A percentile compares a stretch with the other conserved stretches of the same genome.
Evolutionary conservation across 2,329 filamentous ascomycete species (phyloP).

Genomic region (Verticillium longisporum): DNA sequence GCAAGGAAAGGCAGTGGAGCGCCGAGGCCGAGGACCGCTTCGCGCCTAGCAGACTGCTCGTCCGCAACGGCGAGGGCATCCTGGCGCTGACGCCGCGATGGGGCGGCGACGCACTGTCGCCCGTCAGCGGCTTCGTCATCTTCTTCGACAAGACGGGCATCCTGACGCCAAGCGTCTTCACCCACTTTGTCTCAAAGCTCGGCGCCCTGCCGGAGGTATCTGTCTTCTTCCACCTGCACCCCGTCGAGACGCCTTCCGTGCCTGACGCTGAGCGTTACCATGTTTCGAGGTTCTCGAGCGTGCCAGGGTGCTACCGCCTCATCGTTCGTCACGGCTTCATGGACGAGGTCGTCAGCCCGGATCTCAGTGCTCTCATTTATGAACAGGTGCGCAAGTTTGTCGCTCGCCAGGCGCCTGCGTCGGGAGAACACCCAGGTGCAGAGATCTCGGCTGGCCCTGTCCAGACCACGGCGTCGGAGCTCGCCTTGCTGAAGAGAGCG

Average conservation of each 20-base stretch:
- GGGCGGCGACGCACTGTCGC: slow-evolving; percentile 28
- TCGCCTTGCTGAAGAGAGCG: slow-evolving; percentile 36
- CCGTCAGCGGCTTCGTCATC: slow-evolving; percentile 49
- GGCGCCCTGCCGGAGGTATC: slow-evolving; percentile 58
- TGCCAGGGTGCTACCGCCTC: slow-evolving; percentile 62
- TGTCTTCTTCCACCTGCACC: slow-evolving; percentile 69
- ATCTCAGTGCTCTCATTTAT: slow-evolving; percentile 53
- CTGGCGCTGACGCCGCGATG: slow-evolving; percentile 20
- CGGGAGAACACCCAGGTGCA: slow-evolving; percentile 3
- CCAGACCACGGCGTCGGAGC: slow-evolving; percentile 25
- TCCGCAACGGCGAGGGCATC: slow-evolving; percentile 15
- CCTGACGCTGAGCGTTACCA: slow-evolving; percentile 39
- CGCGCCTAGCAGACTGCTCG: slow-evolving; percentile 33
- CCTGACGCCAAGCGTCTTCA: slow-evolving; percentile 61
- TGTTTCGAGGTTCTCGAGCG: slow-evolving; percentile 30
- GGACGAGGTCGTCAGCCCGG: slow-evolving; percentile 61
- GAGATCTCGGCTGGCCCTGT: slow-evolving; percentile 2
- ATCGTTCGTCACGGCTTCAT: slow-evolving; percentile 67
- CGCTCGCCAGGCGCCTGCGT: slow-evolving; percentile 21
- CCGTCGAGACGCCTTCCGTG: slow-evolving; percentile 52
- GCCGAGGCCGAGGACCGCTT: slow-evolving; percentile 59
- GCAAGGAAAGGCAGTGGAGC: slow-evolving; percentile 71
- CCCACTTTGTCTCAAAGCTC: slow-evolving; percentile 68
- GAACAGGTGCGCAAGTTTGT: slow-evolving; percentile 49
- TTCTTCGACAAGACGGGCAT: slow-evolving; percentile 63